Base-by-base conservation (phyloP, 2,329 filamentous ascomycete genomes). In the Monosporascus cannonballus region DNA sequence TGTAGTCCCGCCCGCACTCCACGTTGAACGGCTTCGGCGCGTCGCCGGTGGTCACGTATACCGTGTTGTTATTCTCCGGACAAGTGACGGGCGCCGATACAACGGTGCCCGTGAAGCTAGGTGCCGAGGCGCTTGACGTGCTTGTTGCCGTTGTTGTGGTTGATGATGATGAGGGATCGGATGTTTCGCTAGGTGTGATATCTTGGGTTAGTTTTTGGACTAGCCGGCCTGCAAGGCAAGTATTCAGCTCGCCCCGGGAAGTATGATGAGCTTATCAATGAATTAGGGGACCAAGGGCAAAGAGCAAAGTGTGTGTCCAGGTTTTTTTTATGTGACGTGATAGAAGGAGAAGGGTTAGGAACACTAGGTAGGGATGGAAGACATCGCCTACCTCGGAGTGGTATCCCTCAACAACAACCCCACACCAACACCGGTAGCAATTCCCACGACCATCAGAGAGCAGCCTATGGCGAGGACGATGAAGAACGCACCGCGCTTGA, bases 391-490 rank as follows among this genome's bases (percentile, higher is more conserved):
- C 59, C 52, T 55, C 42, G 25, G 11, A 47, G 44, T 50, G 20
- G n/a, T 52, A 18, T 50, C 27, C 34, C 53, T 56, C 39, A 61
- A 51, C 15, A 61, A 63, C n/a, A 70, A 50, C 1, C 69, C 69
- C 3, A 70, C 59, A 0, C 69, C 69, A 2, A 70, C 55, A 0
- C 69, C 69, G 0, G 64, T 53, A 3, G 67, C 67, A 6, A 70
- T 52, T 6, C 60, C 68, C 25, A 64, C 54, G 6, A 71, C 63
- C 1, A 67, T 42, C 14, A 67, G 36, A 24, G 68, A 65, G 0
- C 64, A 36, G 0, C 55, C 62, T 4, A 69, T 47, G 6, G 62
- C 68, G 18, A 70, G 22, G 5, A 67, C 50, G 6, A 66, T 50
- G 59, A 63, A 67, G 44, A 69, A 69, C 3, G 54, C 41, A 14